phyloP scores from a whole-genome alignment of 2,329 filamentous ascomycete genomes.

The Cladosporium sp. region DNA sequence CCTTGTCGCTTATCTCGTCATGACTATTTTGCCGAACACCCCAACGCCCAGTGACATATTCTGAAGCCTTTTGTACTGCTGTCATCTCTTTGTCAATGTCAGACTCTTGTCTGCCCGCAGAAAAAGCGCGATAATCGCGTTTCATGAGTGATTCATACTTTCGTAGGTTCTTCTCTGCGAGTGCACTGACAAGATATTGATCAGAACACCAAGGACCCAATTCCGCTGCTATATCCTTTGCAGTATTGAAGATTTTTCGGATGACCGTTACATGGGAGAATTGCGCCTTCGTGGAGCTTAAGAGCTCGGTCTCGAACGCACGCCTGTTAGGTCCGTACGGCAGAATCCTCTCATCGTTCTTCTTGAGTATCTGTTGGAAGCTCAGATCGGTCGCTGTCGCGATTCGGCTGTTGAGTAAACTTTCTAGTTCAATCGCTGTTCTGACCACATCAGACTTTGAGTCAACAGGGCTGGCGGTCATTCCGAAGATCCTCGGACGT shows the following conservation, averaged over 20 bases:
- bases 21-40: slow-evolving; percentile 14
- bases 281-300: slow-evolving; percentile 50
- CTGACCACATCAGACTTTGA: slow-evolving; percentile 67
- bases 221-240: slow-evolving; percentile 57
- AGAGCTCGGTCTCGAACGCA: slow-evolving; percentile 62
- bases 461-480: slow-evolving; percentile 95
- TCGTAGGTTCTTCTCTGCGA: slow-evolving; percentile 12
- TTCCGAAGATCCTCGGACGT: slow-evolving; percentile 80
- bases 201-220: slow-evolving; percentile 85
- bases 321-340: slow-evolving; percentile 50
- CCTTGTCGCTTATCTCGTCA: slow-evolving; percentile 65
- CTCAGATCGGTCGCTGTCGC: slow-evolving; percentile 65
- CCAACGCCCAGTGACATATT: slow-evolving; percentile 26
- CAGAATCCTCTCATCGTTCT: slow-evolving; percentile 50
- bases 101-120: slow-evolving; percentile 25
- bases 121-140: slow-evolving; percentile 32
- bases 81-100: slow-evolving; percentile 51
- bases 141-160: slow-evolving; percentile 24
- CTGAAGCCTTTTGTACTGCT: slow-evolving; percentile 56
- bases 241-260: slow-evolving; percentile 54
- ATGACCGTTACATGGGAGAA: slow-evolving; percentile 54
- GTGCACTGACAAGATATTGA: slow-evolving; percentile 43
- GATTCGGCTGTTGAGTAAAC: slow-evolving; percentile 74
- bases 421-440: slow-evolving; percentile 67
- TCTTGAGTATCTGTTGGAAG: slow-evolving; percentile 49